Percentiles rank a stretch among this genome's conserved stretches.
phyloP scores from a whole-genome alignment of 768 basidiomycete genomes.

The Pleurotus djamor region DNA sequence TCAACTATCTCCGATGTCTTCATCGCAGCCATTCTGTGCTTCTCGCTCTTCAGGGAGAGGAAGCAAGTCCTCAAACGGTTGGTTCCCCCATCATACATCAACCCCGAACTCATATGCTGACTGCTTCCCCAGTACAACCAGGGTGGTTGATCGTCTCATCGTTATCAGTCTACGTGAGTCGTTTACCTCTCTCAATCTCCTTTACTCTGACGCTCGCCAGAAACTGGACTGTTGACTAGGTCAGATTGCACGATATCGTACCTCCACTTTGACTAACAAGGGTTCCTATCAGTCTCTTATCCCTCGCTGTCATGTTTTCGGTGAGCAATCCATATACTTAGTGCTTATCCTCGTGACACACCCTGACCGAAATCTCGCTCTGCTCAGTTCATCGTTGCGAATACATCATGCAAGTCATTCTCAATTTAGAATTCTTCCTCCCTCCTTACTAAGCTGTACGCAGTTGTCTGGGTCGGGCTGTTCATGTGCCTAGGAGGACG shows the following conservation, averaged over 20 bases:
- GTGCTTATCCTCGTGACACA: neutral
- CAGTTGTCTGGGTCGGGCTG: neutral
- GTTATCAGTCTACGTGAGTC: slow-evolving; percentile 10
- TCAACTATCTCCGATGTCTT: slow-evolving; percentile 26
- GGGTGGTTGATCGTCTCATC: slow-evolving; percentile 9
- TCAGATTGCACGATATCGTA: neutral
- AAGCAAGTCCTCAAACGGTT: slow-evolving; percentile 14
- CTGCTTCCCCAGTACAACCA: neutral
- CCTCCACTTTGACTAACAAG: neutral
- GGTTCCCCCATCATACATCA: neutral
- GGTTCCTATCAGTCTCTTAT: neutral
- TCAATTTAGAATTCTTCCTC: neutral
- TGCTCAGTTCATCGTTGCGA: neutral
- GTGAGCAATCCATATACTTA: neutral
- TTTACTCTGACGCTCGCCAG: neutral
- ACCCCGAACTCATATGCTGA: neutral
- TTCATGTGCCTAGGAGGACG: neutral
- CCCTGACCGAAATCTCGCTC: neutral
- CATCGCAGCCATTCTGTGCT: slow-evolving; percentile 27
- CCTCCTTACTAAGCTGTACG: neutral
- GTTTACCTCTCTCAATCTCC: neutral
- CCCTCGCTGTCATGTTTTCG: neutral
- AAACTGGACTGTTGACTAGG: slow-evolving; percentile 12
- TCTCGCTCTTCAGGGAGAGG: slow-evolving; percentile 21
- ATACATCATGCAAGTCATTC: neutral